Percentiles rank a stretch among this genome's conserved stretches.
phyloP scores from a whole-genome alignment of 257 asterid species.

The Gynochthodes officinalis region DNA sequence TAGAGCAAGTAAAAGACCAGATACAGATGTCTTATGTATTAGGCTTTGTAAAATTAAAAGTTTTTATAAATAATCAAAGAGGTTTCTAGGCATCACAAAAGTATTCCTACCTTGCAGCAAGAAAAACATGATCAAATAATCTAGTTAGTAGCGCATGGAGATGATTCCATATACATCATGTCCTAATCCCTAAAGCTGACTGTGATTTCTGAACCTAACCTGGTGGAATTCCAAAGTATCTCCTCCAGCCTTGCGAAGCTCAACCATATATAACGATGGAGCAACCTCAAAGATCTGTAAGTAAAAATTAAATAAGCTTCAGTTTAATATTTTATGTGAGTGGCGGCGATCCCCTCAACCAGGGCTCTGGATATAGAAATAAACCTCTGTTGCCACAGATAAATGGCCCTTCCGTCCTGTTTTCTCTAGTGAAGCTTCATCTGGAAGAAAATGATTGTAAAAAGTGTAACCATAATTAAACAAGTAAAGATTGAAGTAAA shows the following conservation, averaged over 20 bases:
- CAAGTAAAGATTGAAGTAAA: background rate
- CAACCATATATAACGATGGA: slow-evolving; percentile 86
- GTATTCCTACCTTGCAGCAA: background rate
- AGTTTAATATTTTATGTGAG: background rate
- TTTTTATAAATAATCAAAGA: background rate
- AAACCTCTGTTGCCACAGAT: slow-evolving; percentile 86
- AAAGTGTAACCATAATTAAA: background rate
- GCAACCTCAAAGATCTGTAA: slow-evolving; percentile 86
- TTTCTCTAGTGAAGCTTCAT: slow-evolving; percentile 91
- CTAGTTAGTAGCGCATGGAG: background rate
- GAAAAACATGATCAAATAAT: background rate
- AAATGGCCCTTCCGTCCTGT: slow-evolving; percentile 93
- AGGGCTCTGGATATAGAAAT: slow-evolving; percentile 14
- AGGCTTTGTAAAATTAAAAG: background rate
- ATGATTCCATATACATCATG: background rate
- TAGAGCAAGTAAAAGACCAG: background rate
- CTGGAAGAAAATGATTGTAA: slow-evolving; percentile 30
- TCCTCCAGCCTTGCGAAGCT: slow-evolving; percentile 92
- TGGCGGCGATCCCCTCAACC: background rate
- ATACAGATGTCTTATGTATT: background rate
- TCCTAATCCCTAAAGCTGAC: background rate
- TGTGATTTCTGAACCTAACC: slow-evolving; percentile 30
- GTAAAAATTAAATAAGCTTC: background rate
- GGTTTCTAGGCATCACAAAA: background rate
- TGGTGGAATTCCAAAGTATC: slow-evolving; percentile 93